Percentiles rank a stretch among this genome's conserved stretches.
Conservation (phyloP, 2,329 filamentous ascomycete genomes). For the Septoria linicola region DNA sequence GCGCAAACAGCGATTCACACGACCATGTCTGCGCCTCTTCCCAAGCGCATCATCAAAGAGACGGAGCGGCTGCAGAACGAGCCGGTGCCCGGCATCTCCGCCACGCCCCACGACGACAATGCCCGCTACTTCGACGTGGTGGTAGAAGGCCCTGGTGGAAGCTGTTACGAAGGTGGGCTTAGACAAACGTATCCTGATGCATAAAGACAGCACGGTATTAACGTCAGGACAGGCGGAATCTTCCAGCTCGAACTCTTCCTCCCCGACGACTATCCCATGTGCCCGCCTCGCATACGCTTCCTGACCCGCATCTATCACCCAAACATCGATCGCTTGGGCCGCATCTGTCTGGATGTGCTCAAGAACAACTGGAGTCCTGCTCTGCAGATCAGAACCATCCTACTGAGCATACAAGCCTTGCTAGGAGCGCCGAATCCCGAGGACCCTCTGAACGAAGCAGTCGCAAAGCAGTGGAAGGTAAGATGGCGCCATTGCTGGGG, state of each 20-base stretch:
- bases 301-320: constrained; percentile 99
- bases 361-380: constrained; percentile 99
- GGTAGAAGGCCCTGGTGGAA: constrained; percentile 87
- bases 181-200: neutral
- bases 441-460: constrained; percentile 95
- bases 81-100: constrained; percentile 94
- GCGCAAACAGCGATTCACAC: constrained; percentile 6
- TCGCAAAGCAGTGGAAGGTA: constrained; percentile 90
- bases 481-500: constrained; percentile 2
- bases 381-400: constrained; percentile 93
- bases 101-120: constrained; percentile 94
- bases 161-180: constrained; percentile 82
- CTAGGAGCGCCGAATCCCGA: constrained; percentile 96
- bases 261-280: constrained; percentile 99
- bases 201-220: neutral
- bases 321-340: constrained; percentile 95
- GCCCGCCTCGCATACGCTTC: constrained; percentile 96
- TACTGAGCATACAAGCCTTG: constrained; percentile 96
- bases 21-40: constrained; percentile 66
- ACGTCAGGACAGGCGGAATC: constrained; percentile 61
- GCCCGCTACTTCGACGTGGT: constrained; percentile 97
- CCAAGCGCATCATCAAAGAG: constrained; percentile 98
- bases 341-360: constrained; percentile 94
- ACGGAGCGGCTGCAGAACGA: constrained; percentile 95
- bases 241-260: constrained; percentile 98